Evolutionary conservation across 2,329 filamentous ascomycete genomes (phyloP).

Genomic region (Fusarium duplospermum): DNA sequence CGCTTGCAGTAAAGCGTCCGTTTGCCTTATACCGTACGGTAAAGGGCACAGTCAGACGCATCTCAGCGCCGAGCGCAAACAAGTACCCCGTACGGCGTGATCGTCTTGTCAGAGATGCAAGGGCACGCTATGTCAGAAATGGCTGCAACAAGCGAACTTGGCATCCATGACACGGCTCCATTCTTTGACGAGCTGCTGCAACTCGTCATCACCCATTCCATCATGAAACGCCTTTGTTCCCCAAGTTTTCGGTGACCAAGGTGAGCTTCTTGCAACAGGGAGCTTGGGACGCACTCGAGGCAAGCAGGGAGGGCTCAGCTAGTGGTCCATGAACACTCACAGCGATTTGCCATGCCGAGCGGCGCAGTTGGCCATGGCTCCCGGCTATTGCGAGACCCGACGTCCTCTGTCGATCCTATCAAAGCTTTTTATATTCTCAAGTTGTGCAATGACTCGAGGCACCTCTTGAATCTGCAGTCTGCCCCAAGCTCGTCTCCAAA

Average conservation of each 20-base stretch:
- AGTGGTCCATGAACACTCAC: slow-evolving; percentile 10
- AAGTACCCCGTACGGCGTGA: slow-evolving; percentile 6
- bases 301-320: slow-evolving; percentile 4
- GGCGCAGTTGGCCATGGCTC: slow-evolving; percentile 38
- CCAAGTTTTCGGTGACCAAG: neutral
- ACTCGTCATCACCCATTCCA: neutral
- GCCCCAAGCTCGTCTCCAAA: slow-evolving; percentile 18
- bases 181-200: neutral
- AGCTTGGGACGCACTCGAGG: neutral
- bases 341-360: slow-evolving; percentile 19
- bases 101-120: slow-evolving; percentile 6
- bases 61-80: slow-evolving; percentile 17
- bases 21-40: slow-evolving; percentile 3
- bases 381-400: slow-evolving; percentile 25
- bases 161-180: neutral
- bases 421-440: slow-evolving; percentile 33
- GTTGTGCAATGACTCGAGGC: slow-evolving; percentile 25
- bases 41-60: slow-evolving; percentile 21
- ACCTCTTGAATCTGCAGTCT: neutral
- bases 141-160: slow-evolving; percentile 25
- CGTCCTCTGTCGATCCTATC: slow-evolving; percentile 39
- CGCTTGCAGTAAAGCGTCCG: slow-evolving; percentile 1
- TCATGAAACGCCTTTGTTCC: slow-evolving; percentile 12
- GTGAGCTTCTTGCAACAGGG: neutral
- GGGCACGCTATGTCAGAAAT: slow-evolving; percentile 27